Conservation (phyloP, 2,329 filamentous ascomycete genomes). For the Dactylonectria estremocensis region DNA sequence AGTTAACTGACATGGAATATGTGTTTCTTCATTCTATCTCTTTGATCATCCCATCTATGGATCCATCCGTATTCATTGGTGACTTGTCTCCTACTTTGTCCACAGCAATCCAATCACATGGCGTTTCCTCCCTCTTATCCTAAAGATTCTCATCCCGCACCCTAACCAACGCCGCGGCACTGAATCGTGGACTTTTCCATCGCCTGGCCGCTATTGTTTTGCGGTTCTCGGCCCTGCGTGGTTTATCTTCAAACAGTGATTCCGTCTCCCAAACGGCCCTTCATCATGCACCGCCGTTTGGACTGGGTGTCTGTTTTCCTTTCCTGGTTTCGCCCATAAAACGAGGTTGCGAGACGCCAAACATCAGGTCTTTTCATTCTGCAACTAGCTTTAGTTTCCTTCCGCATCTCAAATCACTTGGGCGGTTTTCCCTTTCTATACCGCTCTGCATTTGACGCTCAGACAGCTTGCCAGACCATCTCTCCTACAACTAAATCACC, state of each 20-base stretch:
- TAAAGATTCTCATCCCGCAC: neutral
- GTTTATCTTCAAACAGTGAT: slow-evolving; percentile 2
- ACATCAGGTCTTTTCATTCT: neutral
- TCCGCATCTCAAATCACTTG: neutral
- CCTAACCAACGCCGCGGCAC: neutral
- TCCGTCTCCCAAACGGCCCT: slow-evolving; percentile 1
- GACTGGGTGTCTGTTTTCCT: slow-evolving; percentile 4
- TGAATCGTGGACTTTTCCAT: neutral
- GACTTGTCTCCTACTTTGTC: no score
- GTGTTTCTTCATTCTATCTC: no score
- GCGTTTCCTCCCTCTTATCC: neutral
- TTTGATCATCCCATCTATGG: no score
- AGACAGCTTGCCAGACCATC: neutral
- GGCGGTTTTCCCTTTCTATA: neutral
- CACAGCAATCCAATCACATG: neutral
- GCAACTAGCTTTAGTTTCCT: neutral
- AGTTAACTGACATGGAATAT: no score
- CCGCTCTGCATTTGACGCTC: neutral
- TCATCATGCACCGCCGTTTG: neutral
- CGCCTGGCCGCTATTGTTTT: neutral
- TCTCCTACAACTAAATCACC: neutral
- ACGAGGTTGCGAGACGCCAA: neutral
- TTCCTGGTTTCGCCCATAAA: neutral
- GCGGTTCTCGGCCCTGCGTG: neutral
- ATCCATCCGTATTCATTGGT: no score